phyloP scores from a whole-genome alignment of 306 rosid species.

The Quercus robur region DNA sequence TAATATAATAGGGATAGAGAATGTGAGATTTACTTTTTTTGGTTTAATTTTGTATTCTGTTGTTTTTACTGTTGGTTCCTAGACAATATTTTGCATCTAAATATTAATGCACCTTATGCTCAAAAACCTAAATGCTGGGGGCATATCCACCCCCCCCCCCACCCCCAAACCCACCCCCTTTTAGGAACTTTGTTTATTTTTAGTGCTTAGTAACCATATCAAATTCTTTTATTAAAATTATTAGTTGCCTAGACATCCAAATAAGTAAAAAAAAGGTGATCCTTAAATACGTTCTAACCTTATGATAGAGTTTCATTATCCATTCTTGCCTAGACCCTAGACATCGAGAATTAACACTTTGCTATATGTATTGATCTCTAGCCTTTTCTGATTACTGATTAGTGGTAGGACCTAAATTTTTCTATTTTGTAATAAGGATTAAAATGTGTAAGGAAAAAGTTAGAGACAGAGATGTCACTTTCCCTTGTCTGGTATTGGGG shows the following conservation, averaged over 20 bases:
- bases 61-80: too few species aligned
- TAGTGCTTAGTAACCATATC: too few species aligned
- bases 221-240: neutral
- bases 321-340: neutral
- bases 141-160: neutral
- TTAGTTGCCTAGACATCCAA: neutral
- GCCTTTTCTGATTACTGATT: neutral
- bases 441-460: neutral
- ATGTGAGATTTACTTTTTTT: too few species aligned
- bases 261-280: neutral
- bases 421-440: neutral
- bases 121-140: too few species aligned
- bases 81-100: too few species aligned
- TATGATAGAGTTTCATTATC: neutral
- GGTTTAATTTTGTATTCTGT: too few species aligned
- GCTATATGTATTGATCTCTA: neutral
- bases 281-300: neutral
- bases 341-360: neutral
- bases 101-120: too few species aligned
- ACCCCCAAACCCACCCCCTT: too few species aligned
- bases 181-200: neutral
- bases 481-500: neutral
- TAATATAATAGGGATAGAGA: too few species aligned
- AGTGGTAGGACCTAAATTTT: neutral
- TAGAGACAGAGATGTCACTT: neutral